Base-by-base conservation (phyloP, 176 grass and related monocot species). In the Puccinellia tenuiflora region DNA sequence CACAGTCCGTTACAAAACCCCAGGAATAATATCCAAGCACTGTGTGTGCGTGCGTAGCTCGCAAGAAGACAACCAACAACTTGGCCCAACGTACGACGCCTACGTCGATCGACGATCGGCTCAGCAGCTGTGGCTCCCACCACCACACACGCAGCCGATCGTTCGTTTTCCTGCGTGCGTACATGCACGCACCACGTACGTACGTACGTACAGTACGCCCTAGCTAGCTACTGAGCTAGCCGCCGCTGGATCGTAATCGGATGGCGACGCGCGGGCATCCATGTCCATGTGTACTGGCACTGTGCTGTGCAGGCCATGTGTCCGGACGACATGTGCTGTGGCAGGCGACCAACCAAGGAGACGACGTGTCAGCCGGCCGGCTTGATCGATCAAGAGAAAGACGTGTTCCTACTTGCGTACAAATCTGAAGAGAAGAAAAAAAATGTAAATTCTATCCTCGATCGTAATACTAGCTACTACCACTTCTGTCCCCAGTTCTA, bases 221-320 rank as follows among this genome's bases (percentile, higher is more conserved):
- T n/a, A n/a, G n/a, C n/a, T 43, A 43, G 30, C 61, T 40, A n/a
- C 75, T 42, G 68, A 6, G n/a, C 0, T 45, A 72, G 11, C 12
- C 54, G 12, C 42, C 84, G 53, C 78, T 39, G 69, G 85, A 73
- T 88, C 81, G 33, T 18, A 22, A 88, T 91, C 85, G 12, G 78
- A 91, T 13, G 90, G 85, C 13, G 71, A 82, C 35, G 9, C 33
- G 33, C 33, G 33, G 38, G 38, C 38, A 39, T 65, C 78, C 81
- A 84, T 73, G 31, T 60, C n/a, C n/a, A n/a, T n/a, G n/a, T n/a
- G n/a, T n/a, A n/a, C n/a, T n/a, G n/a, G n/a, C n/a, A n/a, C n/a
- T n/a, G 38, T 39, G 5, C 38, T 39, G 38, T 39, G 5, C 7
- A 39, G 7, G 38, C 38, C 38, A 39, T 7, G 38, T 39, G 38